phyloP scores from a whole-genome alignment of 768 basidiomycete species.

The Infundibulicybe gibba region DNA sequence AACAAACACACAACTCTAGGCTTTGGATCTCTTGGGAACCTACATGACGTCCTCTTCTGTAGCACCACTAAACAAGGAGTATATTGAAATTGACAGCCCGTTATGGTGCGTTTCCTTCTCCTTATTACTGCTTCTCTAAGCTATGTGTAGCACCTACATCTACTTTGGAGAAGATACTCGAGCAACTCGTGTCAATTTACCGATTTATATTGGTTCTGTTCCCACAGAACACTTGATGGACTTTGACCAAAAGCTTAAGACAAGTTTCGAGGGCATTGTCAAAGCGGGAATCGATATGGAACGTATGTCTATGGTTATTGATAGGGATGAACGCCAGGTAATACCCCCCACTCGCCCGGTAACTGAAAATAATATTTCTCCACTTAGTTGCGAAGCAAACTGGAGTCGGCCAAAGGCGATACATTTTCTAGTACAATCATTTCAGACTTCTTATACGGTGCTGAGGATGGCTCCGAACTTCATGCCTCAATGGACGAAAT shows the following conservation, averaged over 20 bases:
- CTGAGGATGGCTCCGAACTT: conserved; percentile 78
- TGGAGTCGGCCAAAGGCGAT: conserved; percentile 83
- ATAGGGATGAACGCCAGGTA: conserved; percentile 86
- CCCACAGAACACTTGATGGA: conserved; percentile 75
- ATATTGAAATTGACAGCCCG: conserved; percentile 87
- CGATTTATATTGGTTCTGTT: conserved; percentile 79
- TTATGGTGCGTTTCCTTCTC: conserved; percentile 55
- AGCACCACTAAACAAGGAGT: conserved; percentile 86
- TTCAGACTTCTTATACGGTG: conserved; percentile 83
- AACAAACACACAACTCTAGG: conserved; percentile 34
- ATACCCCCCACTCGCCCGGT: conserved; percentile 5
- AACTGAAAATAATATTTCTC: conserved; percentile 5
- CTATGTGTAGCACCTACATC: conserved; percentile 65
- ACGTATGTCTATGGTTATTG: conserved; percentile 82
- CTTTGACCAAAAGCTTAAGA: conserved; percentile 66
- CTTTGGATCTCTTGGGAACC: conserved; percentile 78
- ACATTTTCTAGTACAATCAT: conserved; percentile 75
- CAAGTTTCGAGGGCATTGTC: conserved; percentile 66
- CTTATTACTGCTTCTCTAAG: conserved; percentile 1
- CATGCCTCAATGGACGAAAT: conserved; percentile 74
- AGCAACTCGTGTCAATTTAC: conserved; percentile 67
- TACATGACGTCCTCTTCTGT: conserved; percentile 87
- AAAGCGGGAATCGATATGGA: conserved; percentile 84
- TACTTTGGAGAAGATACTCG: conserved; percentile 78
- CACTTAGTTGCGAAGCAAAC: conserved; percentile 71